These are phyloP conservation scores for Melaleuca quinquenervia DNA, from an alignment of 345 rosid species.

Conservation along the genomic window DNA sequence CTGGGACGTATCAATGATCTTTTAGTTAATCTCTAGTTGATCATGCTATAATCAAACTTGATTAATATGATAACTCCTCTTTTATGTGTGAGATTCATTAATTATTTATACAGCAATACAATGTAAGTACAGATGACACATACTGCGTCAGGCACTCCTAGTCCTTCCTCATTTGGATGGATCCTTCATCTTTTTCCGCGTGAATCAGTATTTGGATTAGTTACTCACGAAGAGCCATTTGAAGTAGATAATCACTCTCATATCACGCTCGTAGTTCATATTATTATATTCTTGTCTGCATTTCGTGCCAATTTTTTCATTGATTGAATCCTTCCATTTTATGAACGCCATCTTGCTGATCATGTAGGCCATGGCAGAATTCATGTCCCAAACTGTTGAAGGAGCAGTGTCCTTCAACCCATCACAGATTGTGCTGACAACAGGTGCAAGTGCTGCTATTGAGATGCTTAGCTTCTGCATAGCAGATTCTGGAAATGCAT, in stretches of 20 bases:
- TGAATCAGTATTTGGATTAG: neutral
- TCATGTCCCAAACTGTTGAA: constrained; percentile 52
- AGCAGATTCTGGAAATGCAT: constrained; percentile 92
- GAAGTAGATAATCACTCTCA: neutral
- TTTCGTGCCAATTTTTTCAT: neutral
- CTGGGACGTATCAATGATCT: neutral
- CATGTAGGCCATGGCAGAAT: constrained; percentile 63
- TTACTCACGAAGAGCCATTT: neutral
- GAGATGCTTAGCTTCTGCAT: constrained; percentile 82
- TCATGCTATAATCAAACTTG: neutral
- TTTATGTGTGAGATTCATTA: neutral
- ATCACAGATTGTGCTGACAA: constrained; percentile 46
- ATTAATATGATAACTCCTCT: neutral
- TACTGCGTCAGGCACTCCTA: neutral
- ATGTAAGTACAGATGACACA: neutral
- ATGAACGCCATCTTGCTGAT: neutral
- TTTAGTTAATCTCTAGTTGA: neutral
- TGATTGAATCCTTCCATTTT: neutral
- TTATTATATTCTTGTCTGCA: neutral
- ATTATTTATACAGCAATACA: neutral
- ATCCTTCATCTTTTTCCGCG: neutral
- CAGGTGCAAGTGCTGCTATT: constrained; percentile 66
- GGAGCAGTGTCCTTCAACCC: constrained; percentile 54
- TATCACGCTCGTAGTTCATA: neutral
- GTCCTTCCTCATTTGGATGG: neutral